These are phyloP conservation scores for Pseudocercospora vitis DNA, from an alignment of 2,329 filamentous ascomycete species.

Conservation along the genomic window DNA sequence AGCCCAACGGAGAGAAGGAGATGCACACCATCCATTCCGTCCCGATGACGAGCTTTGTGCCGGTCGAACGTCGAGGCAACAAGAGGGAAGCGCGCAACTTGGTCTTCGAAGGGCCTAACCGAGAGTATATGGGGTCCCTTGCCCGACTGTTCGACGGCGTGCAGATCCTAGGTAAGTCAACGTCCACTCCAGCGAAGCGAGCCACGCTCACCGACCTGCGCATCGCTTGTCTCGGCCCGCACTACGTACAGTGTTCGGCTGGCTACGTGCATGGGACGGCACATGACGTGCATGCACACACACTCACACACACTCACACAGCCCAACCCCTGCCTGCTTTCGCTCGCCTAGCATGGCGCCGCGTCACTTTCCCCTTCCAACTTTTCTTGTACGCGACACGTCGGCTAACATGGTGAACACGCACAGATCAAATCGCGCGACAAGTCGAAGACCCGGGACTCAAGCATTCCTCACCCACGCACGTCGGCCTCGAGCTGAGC, in stretches of 20 bases:
- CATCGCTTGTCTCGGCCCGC: conserved; percentile 2
- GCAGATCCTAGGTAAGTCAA: conserved; percentile 77
- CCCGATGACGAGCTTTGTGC: conserved; percentile 68
- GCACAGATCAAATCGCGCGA: conserved; percentile 89
- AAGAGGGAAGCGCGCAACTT: conserved; percentile 61
- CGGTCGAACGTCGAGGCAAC: conserved; percentile 53
- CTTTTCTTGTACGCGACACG: conserved; percentile 7
- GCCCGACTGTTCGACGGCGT: conserved; percentile 90
- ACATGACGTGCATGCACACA: conserved; percentile 8
- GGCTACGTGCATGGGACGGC: conserved; percentile 13
- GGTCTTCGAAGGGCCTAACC: conserved; percentile 78
- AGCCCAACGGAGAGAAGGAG: conserved; percentile 53
- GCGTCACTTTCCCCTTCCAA: too few relatives aligned
- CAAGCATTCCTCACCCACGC: conserved; percentile 86
- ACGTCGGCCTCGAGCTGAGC: conserved; percentile 91
- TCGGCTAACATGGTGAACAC: conserved; percentile 16
- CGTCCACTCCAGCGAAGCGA: conserved; percentile 14
- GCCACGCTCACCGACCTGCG: conserved; percentile 9
- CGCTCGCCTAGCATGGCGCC: conserved; percentile 2
- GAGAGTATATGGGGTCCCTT: conserved; percentile 86
- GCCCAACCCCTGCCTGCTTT: conserved; percentile 6
- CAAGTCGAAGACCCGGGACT: conserved; percentile 95
- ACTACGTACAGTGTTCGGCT: conserved; percentile 6
- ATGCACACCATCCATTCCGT: conserved; percentile 55
- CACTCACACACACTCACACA: too few relatives aligned